Conservation (phyloP, 495 filamentous ascomycete species). For the Talaromyces ruber region DNA sequence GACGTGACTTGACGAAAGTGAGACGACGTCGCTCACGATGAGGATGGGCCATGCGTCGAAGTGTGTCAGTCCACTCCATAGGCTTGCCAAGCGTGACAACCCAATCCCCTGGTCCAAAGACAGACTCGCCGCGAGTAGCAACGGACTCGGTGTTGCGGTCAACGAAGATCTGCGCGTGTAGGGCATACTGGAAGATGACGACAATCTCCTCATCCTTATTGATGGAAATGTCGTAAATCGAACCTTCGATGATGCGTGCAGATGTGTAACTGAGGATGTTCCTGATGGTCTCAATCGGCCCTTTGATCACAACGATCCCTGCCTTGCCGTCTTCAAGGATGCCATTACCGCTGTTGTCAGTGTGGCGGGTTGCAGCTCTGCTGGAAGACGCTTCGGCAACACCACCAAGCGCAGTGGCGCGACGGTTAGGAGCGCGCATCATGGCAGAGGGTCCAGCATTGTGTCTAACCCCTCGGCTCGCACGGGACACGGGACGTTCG, state of each 20-base stretch:
- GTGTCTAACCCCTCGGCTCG: not conserved
- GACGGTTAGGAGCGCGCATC: not conserved
- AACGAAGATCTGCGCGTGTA: slow-evolving; percentile 20
- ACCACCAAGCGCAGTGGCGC: not conserved
- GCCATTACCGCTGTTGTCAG: not conserved
- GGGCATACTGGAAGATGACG: slow-evolving; percentile 21
- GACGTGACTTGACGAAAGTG: slow-evolving; percentile 23
- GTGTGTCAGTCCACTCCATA: slow-evolving; percentile 23
- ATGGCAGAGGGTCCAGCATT: not conserved
- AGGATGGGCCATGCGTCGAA: slow-evolving; percentile 24
- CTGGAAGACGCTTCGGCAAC: not conserved
- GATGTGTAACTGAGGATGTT: slow-evolving; percentile 16
- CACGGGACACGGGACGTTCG: not conserved
- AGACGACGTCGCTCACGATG: slow-evolving; percentile 27
- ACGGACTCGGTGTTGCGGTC: slow-evolving; percentile 19
- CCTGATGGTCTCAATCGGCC: slow-evolving; percentile 4
- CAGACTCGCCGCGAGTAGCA: slow-evolving; percentile 13
- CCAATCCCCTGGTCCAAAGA: slow-evolving; percentile 18
- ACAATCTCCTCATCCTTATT: slow-evolving; percentile 14
- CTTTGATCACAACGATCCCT: slow-evolving; percentile 18
- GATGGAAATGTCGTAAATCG: slow-evolving; percentile 20
- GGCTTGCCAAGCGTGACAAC: slow-evolving; percentile 17
- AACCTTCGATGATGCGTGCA: slow-evolving; percentile 24
- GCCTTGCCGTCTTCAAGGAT: slow-evolving; percentile 15
- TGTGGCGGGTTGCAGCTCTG: not conserved